Evolutionary conservation across 2,329 filamentous ascomycete genomes (phyloP).

Genomic region (Xylariaceae sp.): DNA sequence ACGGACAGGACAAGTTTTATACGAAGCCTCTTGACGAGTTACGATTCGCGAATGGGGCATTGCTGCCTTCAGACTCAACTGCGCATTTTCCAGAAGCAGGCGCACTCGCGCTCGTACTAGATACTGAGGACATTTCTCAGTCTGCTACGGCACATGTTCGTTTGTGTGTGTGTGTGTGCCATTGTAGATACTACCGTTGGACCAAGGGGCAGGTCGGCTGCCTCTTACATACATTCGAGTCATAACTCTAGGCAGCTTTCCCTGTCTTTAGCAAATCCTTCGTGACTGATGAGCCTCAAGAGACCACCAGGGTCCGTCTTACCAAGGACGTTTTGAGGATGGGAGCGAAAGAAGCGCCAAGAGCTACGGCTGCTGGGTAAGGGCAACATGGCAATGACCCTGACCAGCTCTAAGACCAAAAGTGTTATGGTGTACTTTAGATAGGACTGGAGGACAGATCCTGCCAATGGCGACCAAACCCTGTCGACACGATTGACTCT

Average conservation of each 20-base stretch:
- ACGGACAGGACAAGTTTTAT: background rate
- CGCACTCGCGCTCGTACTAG: background rate
- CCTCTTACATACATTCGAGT: slow-evolving; percentile 21
- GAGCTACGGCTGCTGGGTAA: background rate
- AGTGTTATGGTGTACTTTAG: background rate
- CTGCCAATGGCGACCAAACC: too few relatives aligned
- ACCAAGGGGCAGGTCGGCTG: slow-evolving; percentile 20
- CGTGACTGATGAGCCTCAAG: slow-evolving; percentile 20
- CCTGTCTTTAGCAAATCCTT: slow-evolving; percentile 17
- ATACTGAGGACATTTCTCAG: too few relatives aligned
- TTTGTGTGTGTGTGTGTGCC: slow-evolving; percentile 11
- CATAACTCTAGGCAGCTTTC: slow-evolving; percentile 23
- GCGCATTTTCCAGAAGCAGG: background rate
- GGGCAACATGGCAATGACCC: background rate
- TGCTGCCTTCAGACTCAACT: slow-evolving; percentile 1
- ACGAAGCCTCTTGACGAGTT: background rate
- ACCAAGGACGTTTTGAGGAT: slow-evolving; percentile 4
- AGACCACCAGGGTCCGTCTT: slow-evolving; percentile 14
- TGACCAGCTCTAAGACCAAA: too few relatives aligned
- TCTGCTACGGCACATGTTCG: slow-evolving; percentile 19
- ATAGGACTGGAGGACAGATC: background rate
- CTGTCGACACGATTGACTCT: slow-evolving; percentile 8
- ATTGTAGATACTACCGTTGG: background rate
- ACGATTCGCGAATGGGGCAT: background rate
- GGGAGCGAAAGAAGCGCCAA: background rate